Percentiles rank a stretch among this genome's conserved stretches.
These are phyloP conservation scores for Venturia carpophila DNA, from an alignment of 2,329 filamentous ascomycete genomes.

Conservation along the genomic window DNA sequence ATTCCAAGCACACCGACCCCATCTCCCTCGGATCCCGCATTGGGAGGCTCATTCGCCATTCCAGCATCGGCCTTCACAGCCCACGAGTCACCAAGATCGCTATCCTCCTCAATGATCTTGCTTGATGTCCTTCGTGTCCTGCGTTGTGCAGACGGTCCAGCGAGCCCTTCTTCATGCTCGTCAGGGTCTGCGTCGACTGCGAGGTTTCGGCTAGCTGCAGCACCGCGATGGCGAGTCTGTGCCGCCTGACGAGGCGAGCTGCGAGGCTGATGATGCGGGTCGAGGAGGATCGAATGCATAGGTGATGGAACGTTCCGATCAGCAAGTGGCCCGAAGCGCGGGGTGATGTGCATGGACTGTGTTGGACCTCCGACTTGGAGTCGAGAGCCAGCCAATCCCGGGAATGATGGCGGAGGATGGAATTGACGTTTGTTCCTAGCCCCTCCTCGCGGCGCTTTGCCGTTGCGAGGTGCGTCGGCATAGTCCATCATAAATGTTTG, in stretches of 20 bases:
- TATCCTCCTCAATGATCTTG: slow-evolving; percentile 42
- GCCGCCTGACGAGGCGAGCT: slow-evolving; percentile 41
- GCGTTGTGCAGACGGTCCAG: slow-evolving; percentile 16
- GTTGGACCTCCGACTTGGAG: slow-evolving; percentile 1
- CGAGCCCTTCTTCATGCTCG: slow-evolving; percentile 19
- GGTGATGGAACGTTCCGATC: slow-evolving; percentile 35
- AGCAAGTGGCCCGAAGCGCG: slow-evolving; percentile 21
- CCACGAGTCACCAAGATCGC: slow-evolving; percentile 54
- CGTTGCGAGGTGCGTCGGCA: slow-evolving; percentile 24
- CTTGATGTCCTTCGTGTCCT: slow-evolving; percentile 34
- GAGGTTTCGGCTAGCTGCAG: slow-evolving; percentile 20
- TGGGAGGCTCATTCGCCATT: slow-evolving; percentile 36
- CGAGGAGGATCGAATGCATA: slow-evolving; percentile 64
- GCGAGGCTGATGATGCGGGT: slow-evolving; percentile 66
- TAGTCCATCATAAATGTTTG: slow-evolving; percentile 95
- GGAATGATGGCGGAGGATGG: slow-evolving; percentile 67
- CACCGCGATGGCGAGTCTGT: slow-evolving; percentile 24
- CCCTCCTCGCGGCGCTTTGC: slow-evolving; percentile 14
- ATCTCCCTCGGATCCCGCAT: slow-evolving; percentile 39
- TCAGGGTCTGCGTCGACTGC: slow-evolving; percentile 19
- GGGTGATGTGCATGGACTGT: slow-evolving; percentile 13
- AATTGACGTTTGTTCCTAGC: slow-evolving; percentile 47
- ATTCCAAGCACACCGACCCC: slow-evolving; percentile 44
- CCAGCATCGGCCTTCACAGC: slow-evolving; percentile 36
- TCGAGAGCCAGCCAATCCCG: slow-evolving; percentile 29